Percentiles rank a stretch among this genome's conserved stretches.
These are phyloP conservation scores for Russula abietina DNA, from an alignment of 768 basidiomycete species.

Conservation along the genomic window DNA sequence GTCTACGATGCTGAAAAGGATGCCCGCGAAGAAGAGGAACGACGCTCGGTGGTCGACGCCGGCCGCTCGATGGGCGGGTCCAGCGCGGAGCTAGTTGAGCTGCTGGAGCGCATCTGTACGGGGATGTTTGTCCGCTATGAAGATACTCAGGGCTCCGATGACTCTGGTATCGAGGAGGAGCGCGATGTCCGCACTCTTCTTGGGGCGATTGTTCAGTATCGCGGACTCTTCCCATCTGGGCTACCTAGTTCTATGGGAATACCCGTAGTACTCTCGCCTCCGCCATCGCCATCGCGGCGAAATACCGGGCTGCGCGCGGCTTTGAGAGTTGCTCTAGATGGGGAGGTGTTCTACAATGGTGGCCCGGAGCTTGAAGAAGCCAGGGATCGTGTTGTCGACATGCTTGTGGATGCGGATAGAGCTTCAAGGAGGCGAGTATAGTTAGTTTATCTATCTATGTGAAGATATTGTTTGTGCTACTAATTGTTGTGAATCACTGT, in stretches of 20 bases:
- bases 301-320: constrained; percentile 39
- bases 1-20: constrained; percentile 31
- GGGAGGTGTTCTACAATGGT: constrained; percentile 40
- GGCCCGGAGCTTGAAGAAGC: constrained; percentile 57
- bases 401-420: constrained; percentile 40
- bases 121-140: constrained; percentile 29
- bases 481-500: constrained; percentile 7
- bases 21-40: constrained; percentile 36
- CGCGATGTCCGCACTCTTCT: constrained; percentile 55
- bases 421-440: constrained; percentile 21
- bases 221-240: constrained; percentile 48
- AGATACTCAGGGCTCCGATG: constrained; percentile 27
- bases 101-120: constrained; percentile 44
- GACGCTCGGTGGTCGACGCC: constrained; percentile 47
- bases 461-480: constrained; percentile 18
- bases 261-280: constrained; percentile 47
- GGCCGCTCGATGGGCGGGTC: constrained; percentile 59
- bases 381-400: constrained; percentile 68
- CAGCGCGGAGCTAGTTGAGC: constrained; percentile 46
- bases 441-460: constrained; percentile 15
- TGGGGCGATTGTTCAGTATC: constrained; percentile 54
- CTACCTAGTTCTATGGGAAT: constrained; percentile 26
- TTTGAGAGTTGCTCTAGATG: constrained; percentile 52
- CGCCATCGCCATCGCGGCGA: constrained; percentile 45
- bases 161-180: constrained; percentile 32